Percentiles rank a stretch among this genome's conserved stretches.
These are phyloP conservation scores for Diaporthe humulicola DNA, from an alignment of 2,329 filamentous ascomycete genomes.

Conservation along the genomic window DNA sequence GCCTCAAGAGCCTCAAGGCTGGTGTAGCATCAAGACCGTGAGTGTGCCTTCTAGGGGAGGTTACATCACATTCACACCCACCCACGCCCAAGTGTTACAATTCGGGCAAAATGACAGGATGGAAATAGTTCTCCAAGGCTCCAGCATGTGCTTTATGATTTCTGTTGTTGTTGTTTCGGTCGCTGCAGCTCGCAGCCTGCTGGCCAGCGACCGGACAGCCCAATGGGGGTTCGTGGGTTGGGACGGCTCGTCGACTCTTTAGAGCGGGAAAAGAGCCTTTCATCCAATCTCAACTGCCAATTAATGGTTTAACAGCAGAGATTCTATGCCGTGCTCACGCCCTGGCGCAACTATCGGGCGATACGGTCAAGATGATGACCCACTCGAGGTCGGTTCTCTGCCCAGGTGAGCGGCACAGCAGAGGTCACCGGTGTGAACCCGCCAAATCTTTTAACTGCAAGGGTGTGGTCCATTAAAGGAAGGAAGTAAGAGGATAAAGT, in stretches of 20 bases:
- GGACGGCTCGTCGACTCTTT: neutral
- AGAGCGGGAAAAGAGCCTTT: neutral
- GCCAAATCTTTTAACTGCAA: neutral
- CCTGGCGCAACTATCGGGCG: neutral
- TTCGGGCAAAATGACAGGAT: neutral
- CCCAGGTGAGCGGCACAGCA: slow-evolving; percentile 15
- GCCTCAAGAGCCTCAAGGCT: neutral
- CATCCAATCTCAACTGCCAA: neutral
- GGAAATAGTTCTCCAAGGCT: neutral
- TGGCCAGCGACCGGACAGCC: neutral
- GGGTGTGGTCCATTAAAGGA: neutral
- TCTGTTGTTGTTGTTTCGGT: neutral
- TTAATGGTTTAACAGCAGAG: neutral
- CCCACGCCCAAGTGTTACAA: neutral
- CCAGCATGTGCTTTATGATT: neutral
- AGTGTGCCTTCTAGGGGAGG: neutral
- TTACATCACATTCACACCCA: neutral
- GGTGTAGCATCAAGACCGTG: neutral
- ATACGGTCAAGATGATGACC: neutral
- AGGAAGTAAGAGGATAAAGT: neutral
- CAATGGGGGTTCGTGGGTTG: neutral
- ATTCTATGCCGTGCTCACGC: neutral
- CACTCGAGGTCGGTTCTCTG: neutral
- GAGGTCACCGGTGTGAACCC: neutral
- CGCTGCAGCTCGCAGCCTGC: neutral